Conservation (phyloP, 371 early-diverging fungal genomes). For the Lichtheimia corymbifera region DNA sequence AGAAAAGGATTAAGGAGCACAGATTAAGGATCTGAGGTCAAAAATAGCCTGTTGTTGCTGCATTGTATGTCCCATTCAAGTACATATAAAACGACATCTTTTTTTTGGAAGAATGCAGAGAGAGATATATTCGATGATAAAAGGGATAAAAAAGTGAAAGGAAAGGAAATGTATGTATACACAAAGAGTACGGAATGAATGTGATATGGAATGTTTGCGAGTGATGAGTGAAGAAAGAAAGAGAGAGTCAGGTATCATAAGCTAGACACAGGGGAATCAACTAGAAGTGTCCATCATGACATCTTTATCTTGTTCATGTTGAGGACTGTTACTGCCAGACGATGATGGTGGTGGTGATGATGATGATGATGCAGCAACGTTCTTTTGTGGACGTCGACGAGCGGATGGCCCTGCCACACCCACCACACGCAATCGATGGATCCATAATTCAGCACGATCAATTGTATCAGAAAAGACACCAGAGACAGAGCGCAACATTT, state of each 20-base stretch:
- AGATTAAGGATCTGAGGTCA: neutral
- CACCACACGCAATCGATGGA: conserved; percentile 57
- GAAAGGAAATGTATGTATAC: neutral
- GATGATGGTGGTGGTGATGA: conserved; percentile 1
- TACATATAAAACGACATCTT: too few species aligned
- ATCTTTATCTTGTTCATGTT: too few species aligned
- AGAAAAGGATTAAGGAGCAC: neutral
- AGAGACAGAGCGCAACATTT: conserved; percentile 81
- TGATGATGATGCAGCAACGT: conserved; percentile 1
- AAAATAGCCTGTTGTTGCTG: too few species aligned
- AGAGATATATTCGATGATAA: too few species aligned
- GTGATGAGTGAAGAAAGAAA: too few species aligned
- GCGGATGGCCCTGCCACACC: conserved; percentile 31
- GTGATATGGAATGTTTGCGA: too few species aligned
- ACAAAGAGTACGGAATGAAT: neutral
- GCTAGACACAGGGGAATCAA: too few species aligned
- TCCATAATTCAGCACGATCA: conserved; percentile 80
- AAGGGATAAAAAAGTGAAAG: neutral
- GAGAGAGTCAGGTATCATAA: too few species aligned
- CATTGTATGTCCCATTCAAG: too few species aligned
- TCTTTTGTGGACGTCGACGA: conserved; percentile 8
- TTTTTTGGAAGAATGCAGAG: too few species aligned
- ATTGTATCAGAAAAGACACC: conserved; percentile 81
- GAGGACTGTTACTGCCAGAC: conserved; percentile 1
- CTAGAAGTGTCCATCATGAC: too few species aligned